phyloP scores from a whole-genome alignment of 257 asterid genomes.

The Nicotiana tabacum region DNA sequence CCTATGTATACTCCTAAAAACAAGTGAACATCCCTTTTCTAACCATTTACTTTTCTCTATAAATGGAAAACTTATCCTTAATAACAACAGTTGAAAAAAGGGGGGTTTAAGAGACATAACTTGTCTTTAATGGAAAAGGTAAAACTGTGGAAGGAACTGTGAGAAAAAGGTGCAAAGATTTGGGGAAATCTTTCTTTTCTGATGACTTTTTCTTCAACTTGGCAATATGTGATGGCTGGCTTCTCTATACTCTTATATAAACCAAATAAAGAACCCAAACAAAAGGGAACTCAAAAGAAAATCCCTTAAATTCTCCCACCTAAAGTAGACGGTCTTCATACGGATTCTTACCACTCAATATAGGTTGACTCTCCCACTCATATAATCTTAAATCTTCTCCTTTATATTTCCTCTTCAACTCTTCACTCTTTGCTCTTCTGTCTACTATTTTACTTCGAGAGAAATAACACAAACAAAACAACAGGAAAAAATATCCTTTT shows the following conservation, averaged over 20 bases:
- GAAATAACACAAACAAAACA: conserved; percentile 12
- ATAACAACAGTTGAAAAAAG: conserved; percentile 31
- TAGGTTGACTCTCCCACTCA: conserved; percentile 55
- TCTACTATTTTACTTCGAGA: too few relatives aligned
- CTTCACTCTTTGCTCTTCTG: conserved; percentile 19
- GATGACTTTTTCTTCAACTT: conserved; percentile 22
- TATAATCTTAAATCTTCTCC: conserved; percentile 16
- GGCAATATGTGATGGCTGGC: conserved; percentile 29
- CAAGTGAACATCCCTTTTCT: conserved; percentile 18
- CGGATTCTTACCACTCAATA: conserved; percentile 46
- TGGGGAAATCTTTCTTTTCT: conserved; percentile 35
- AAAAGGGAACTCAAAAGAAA: conserved; percentile 17
- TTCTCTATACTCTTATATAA: conserved; percentile 12
- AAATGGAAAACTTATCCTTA: conserved; percentile 40
- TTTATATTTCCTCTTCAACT: conserved; percentile 48
- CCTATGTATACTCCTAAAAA: too few relatives aligned
- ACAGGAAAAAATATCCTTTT: conserved; percentile 11
- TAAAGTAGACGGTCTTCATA: conserved; percentile 52
- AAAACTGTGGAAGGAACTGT: conserved; percentile 42
- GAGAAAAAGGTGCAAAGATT: conserved; percentile 49
- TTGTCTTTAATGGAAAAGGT: conserved; percentile 30
- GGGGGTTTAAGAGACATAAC: conserved; percentile 15
- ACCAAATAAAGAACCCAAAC: conserved; percentile 24
- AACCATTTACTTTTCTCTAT: conserved; percentile 7
- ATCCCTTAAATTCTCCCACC: conserved; percentile 27